Base-by-base conservation (phyloP, 139 green algal genomes). In the Ostreobium quekettii region DNA sequence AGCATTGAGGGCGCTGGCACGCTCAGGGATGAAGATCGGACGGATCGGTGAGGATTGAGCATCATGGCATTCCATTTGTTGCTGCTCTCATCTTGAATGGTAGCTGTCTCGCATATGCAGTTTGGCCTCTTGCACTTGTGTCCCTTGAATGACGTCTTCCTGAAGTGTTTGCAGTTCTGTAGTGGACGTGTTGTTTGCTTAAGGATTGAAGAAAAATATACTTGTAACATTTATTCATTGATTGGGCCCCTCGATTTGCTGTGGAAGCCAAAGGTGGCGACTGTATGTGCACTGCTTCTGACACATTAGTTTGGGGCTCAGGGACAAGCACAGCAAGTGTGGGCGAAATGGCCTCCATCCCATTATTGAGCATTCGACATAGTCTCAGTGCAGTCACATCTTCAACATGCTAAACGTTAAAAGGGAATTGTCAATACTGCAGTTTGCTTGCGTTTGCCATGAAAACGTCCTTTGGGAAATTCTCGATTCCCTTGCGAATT, bases 11-110 rank as follows among this genome's bases (percentile, higher is more conserved):
- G 95, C 95, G 28, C 84, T 99, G 59, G 95, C 95, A n/a, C 94
- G 95, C 71, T 86, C 93, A 3, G 95, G 95, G 68, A 91, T 99
- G 76, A 99, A 99, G 84, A 99, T 99, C 73, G 95, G 95, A 38
- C 87, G 95, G 71, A 99, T 99, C 72, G 88, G 83, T 89, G 67
- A 69, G 82, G 57, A 1, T 42, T 30, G 19, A 28, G 15, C 7
- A 38, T 26, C 42, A 53, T 53, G n/a, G n/a, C n/a, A n/a, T n/a
- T 19, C 42, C 42, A 26, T 53, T 53, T 53, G 11, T 53, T 53
- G 42, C 19, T 53, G 11, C 6, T 49, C 24, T 66, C 15, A 24
- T 35, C 26, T 64, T 11, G 8, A n/a, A n/a, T n/a, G n/a, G n/a
- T n/a, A n/a, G n/a, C n/a, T n/a, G n/a, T 64, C 26, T 64, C 11